A percentile compares a stretch with the other conserved stretches of the same genome.
phyloP scores from a whole-genome alignment of 1,284 basidiomycete species.

The Laetiporus sulphureus region DNA sequence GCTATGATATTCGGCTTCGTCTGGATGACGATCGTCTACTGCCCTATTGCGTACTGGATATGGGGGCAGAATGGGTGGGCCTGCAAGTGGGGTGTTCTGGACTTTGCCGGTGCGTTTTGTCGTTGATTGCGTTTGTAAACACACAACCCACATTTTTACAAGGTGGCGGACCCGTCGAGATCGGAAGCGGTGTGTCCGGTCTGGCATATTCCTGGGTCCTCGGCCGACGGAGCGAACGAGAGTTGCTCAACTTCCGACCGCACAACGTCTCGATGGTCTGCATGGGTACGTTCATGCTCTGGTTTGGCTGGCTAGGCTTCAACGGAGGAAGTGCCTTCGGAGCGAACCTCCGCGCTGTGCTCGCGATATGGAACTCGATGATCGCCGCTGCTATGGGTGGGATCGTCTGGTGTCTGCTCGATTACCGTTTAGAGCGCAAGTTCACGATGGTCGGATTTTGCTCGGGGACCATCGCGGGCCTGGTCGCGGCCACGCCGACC shows the following conservation, averaged over 20 bases:
- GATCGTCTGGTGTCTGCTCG: conserved; percentile 85
- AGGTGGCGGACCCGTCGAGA: conserved; percentile 92
- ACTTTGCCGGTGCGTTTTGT: conserved; percentile 62
- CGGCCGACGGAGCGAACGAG: conserved; percentile 70
- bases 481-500: conserved; percentile 89
- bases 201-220: conserved; percentile 86
- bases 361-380: conserved; percentile 89
- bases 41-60: conserved; percentile 73
- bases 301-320: conserved; percentile 82
- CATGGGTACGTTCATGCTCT: conserved; percentile 84
- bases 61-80: conserved; percentile 84
- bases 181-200: conserved; percentile 83
- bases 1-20: conserved; percentile 84
- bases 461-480: conserved; percentile 78
- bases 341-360: conserved; percentile 83
- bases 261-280: conserved; percentile 90
- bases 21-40: conserved; percentile 85
- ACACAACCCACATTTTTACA: conserved; percentile 1
- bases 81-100: conserved; percentile 84
- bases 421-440: conserved; percentile 78
- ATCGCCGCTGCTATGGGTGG: conserved; percentile 72
- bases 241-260: conserved; percentile 85
- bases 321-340: conserved; percentile 81
- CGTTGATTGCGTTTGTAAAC: too few relatives aligned
- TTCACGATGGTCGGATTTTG: conserved; percentile 84